Evolutionary conservation across 441 rosid species (phyloP).

Genomic region (Pelargonium australe): DNA sequence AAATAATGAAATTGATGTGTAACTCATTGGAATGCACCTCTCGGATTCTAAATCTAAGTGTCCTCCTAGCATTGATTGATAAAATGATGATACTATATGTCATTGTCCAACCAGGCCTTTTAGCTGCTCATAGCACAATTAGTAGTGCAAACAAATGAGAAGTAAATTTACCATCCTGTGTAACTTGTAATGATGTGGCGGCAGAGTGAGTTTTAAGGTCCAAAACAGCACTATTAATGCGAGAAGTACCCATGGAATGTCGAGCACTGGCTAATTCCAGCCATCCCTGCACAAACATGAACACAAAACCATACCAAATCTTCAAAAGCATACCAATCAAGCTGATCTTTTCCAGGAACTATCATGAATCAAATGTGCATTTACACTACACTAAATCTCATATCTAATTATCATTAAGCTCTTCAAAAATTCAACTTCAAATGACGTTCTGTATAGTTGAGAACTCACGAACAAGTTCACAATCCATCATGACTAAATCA

Average conservation of each 20-base stretch:
- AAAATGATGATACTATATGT: too few species aligned
- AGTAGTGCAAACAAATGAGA: background rate
- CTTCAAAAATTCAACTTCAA: background rate
- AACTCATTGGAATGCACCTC: conserved; percentile 2
- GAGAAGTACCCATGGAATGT: conserved; percentile 83
- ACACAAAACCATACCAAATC: background rate
- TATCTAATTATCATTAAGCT: background rate
- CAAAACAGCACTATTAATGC: conserved; percentile 59
- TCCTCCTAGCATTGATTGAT: background rate
- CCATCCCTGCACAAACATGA: conserved; percentile 60
- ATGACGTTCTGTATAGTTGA: background rate
- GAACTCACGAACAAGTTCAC: background rate
- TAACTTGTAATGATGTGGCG: conserved; percentile 51
- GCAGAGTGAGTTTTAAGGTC: conserved; percentile 76
- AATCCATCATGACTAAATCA: background rate
- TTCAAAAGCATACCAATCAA: background rate
- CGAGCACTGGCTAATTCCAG: conserved; percentile 81
- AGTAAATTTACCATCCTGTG: conserved; percentile 32
- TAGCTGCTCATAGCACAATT: background rate
- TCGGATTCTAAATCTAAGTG: background rate
- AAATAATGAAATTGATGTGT: background rate
- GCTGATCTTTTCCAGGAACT: background rate
- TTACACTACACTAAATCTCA: background rate
- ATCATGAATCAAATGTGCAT: background rate
- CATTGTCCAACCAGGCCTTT: too few species aligned